phyloP scores from a whole-genome alignment of 1,139 yeast species.

The Nakaseomyces delphensis region DNA sequence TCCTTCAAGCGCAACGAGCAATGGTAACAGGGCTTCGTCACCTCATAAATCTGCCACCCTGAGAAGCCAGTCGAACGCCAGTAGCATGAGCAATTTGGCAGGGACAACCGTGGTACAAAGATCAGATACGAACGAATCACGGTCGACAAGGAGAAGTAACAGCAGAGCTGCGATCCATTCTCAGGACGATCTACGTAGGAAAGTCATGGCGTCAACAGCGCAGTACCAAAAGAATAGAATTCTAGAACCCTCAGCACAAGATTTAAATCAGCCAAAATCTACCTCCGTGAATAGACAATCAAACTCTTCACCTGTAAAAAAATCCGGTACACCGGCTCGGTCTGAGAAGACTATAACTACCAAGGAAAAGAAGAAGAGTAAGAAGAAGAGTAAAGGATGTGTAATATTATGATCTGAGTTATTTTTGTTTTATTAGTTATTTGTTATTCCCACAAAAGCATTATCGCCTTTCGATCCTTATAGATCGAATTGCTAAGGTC shows the following conservation, averaged over 20 bases:
- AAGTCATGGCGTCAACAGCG: conserved; percentile 2
- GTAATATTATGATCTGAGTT: not conserved
- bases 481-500: too few species aligned
- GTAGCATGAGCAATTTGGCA: not conserved
- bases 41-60: not conserved
- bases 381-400: conserved; percentile 2
- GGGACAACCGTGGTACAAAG: not conserved
- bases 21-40: not conserved
- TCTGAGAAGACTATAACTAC: not conserved
- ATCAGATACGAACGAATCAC: not conserved
- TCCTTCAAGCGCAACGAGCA: conserved; percentile 6
- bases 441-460: not conserved
- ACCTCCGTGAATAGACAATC: too few species aligned
- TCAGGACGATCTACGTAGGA: conserved; percentile 1
- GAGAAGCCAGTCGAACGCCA: conserved; percentile 1
- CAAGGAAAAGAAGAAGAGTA: conserved; percentile 3
- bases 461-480: not conserved
- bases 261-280: too few species aligned
- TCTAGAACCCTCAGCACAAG: too few species aligned
- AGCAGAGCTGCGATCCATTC: not conserved
- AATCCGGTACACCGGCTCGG: not conserved
- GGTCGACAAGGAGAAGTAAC: not conserved
- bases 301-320: not conserved
- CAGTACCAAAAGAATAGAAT: conserved; percentile 2
- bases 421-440: not conserved